Conservation (phyloP, 169 alveolate species). For the Amoebophrya sp. region DNA sequence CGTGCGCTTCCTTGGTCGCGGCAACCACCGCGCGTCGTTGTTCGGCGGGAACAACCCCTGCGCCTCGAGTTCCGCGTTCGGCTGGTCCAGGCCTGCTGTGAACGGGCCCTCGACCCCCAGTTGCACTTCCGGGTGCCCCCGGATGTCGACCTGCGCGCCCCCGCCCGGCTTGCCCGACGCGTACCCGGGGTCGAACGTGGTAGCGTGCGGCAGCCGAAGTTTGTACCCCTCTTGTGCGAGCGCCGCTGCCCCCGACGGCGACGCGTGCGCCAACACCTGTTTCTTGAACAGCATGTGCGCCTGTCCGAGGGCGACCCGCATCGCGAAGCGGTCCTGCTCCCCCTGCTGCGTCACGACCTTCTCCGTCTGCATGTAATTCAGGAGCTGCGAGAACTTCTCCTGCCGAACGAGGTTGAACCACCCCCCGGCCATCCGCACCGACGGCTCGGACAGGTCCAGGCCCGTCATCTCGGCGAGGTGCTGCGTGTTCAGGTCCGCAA, state of each 20-base stretch:
- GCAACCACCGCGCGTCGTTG: neutral
- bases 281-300: neutral
- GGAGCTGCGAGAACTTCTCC: neutral
- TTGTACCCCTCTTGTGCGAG: too few relatives aligned
- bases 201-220: too few relatives aligned
- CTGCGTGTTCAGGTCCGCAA: neutral
- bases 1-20: neutral
- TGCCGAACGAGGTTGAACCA: neutral
- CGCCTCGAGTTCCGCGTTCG: too few relatives aligned
- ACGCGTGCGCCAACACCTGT: neutral
- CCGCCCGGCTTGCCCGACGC: too few relatives aligned
- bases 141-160: too few relatives aligned
- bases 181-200: too few relatives aligned
- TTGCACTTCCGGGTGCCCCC: too few relatives aligned
- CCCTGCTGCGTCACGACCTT: neutral
- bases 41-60: too few relatives aligned
- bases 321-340: neutral
- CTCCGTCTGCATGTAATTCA: neutral
- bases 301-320: neutral
- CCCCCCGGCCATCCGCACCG: neutral
- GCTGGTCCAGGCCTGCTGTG: too few relatives aligned
- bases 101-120: too few relatives aligned
- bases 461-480: neutral
- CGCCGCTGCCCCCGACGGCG: too few relatives aligned
- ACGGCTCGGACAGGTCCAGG: neutral